Conservation (phyloP, 257 asterid species). For the Capsicum rhomboideum region DNA sequence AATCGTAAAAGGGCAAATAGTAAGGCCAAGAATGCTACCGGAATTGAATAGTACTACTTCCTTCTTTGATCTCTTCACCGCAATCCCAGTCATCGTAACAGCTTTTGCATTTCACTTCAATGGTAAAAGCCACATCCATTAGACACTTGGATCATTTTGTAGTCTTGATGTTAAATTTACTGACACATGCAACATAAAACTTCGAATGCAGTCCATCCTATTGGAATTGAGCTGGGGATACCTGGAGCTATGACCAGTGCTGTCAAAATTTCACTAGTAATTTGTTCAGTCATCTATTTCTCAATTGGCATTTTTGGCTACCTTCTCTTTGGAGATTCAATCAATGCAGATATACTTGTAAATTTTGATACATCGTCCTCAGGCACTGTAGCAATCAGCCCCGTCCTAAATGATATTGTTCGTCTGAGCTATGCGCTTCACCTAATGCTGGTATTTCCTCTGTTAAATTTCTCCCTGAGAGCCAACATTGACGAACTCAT, state of each 20-base stretch:
- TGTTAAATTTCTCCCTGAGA: constrained; percentile 77
- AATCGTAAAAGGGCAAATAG: not conserved
- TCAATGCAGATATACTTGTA: constrained; percentile 82
- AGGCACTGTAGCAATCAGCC: constrained; percentile 32
- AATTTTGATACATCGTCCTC: constrained; percentile 50
- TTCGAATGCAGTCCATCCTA: constrained; percentile 66
- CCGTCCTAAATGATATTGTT: constrained; percentile 50
- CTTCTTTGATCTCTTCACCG: not conserved
- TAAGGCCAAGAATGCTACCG: not conserved
- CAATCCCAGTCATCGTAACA: constrained; percentile 70
- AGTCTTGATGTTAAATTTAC: not conserved
- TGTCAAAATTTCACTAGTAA: constrained; percentile 56
- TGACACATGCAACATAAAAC: not conserved
- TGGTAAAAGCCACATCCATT: not conserved
- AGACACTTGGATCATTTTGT: not conserved
- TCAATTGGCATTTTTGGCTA: constrained; percentile 83
- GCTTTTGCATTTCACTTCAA: constrained; percentile 4
- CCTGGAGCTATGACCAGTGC: constrained; percentile 64
- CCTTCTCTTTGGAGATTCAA: constrained; percentile 85
- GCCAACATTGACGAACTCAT: constrained; percentile 70
- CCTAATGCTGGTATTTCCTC: constrained; percentile 76
- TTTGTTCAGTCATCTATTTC: constrained; percentile 65
- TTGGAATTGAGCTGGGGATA: constrained; percentile 75
- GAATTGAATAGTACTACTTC: not conserved
- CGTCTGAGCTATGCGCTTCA: constrained; percentile 82